Conservation (phyloP, 2,329 filamentous ascomycete species). For the Leptoxyphium fumago region DNA sequence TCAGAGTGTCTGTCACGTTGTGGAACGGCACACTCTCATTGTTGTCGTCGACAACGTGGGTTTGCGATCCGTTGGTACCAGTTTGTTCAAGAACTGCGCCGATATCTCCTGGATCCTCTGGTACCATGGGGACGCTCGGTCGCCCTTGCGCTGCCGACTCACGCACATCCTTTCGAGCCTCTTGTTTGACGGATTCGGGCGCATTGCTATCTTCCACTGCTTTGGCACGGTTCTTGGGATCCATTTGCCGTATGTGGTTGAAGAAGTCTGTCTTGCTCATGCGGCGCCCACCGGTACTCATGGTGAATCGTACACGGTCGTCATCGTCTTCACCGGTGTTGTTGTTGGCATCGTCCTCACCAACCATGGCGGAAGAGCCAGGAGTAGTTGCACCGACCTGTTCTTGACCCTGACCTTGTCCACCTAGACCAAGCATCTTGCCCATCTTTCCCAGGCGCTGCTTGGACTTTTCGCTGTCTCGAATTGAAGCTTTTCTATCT, state of each 20-base stretch:
- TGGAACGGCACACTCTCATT: conserved; percentile 30
- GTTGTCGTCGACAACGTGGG: conserved; percentile 25
- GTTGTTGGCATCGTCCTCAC: conserved; percentile 19
- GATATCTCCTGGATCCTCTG: neutral
- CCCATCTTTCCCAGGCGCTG: conserved; percentile 39
- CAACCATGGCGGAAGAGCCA: conserved; percentile 1
- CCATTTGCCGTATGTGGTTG: conserved; percentile 55
- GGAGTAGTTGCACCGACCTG: conserved; percentile 10
- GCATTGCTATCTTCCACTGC: conserved; percentile 33
- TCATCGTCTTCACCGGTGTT: conserved; percentile 40
- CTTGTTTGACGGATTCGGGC: conserved; percentile 32
- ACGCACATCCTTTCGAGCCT: conserved; percentile 28
- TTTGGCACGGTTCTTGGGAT: conserved; percentile 46
- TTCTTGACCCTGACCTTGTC: conserved; percentile 12
- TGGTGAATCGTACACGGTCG: conserved; percentile 59
- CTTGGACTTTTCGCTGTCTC: conserved; percentile 18
- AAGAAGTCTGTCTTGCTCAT: conserved; percentile 76
- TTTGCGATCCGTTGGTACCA: neutral
- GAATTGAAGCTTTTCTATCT: conserved; percentile 19
- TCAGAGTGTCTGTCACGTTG: conserved; percentile 12
- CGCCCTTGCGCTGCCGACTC: conserved; percentile 7
- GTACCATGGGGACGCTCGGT: conserved; percentile 1
- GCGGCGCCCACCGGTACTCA: conserved; percentile 54
- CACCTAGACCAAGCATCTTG: conserved; percentile 33
- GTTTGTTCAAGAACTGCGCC: neutral